A percentile compares a stretch with the other conserved stretches of the same genome.
Evolutionary conservation across 352 stramenopile genomes (phyloP).

Genomic region (Phytopythium oedochilum): DNA sequence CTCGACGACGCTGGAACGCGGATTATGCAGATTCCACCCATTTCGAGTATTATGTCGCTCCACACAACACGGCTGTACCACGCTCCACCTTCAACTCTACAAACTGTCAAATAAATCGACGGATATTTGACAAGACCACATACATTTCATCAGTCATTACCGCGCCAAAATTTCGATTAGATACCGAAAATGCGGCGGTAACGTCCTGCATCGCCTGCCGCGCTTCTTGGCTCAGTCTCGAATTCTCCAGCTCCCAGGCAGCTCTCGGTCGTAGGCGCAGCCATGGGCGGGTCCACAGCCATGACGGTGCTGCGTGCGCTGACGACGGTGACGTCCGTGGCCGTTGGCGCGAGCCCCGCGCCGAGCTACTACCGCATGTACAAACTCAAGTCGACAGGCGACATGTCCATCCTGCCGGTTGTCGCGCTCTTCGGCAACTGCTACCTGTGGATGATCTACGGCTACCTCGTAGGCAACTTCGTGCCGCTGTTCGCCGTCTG

Average conservation of each 20-base stretch:
- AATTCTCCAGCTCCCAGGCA: too few species aligned
- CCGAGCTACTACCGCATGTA: slow-evolving; percentile 27
- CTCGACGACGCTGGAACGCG: too few species aligned
- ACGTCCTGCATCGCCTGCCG: too few species aligned
- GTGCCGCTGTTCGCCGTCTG: slow-evolving; percentile 25
- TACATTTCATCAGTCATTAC: too few species aligned
- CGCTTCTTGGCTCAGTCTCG: too few species aligned
- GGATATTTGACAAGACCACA: too few species aligned
- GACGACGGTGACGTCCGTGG: slow-evolving; percentile 18
- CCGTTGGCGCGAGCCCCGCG: slow-evolving; percentile 25
- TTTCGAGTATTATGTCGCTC: background rate
- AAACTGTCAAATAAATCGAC: too few species aligned
- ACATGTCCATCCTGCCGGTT: slow-evolving; percentile 25
- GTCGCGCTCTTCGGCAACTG: slow-evolving; percentile 27
- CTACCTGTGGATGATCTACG: slow-evolving; percentile 37
- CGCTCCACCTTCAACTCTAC: too few species aligned
- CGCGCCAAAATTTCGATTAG: too few species aligned
- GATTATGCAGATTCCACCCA: background rate
- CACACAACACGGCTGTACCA: too few species aligned
- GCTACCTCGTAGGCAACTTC: slow-evolving; percentile 26
- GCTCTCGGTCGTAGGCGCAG: background rate
- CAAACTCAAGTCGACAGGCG: slow-evolving; percentile 21
- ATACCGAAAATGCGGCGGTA: too few species aligned
- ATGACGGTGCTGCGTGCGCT: slow-evolving; percentile 20
- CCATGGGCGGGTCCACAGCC: slow-evolving; percentile 1